These are phyloP conservation scores for Puccinia novopanici DNA, from an alignment of 1,284 basidiomycete species.

Conservation along the genomic window DNA sequence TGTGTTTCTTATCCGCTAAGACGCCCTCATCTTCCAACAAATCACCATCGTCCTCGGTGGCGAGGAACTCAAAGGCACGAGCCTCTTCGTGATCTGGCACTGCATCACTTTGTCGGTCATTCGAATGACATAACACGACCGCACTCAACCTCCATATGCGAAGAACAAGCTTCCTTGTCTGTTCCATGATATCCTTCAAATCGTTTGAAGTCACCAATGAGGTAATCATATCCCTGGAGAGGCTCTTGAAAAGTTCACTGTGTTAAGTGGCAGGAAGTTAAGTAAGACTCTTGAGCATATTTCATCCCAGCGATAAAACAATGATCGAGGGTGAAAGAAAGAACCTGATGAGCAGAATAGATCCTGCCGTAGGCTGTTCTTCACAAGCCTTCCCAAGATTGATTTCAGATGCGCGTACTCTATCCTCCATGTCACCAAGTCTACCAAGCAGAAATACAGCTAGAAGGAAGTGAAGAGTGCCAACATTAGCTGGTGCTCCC, in stretches of 20 bases:
- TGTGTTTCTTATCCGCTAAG: neutral
- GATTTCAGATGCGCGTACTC: slow-evolving; percentile 24
- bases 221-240: slow-evolving; percentile 34
- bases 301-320: neutral
- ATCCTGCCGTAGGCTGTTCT: slow-evolving; percentile 31
- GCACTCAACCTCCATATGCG: slow-evolving; percentile 36
- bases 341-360: slow-evolving; percentile 37
- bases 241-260: slow-evolving; percentile 35
- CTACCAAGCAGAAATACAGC: slow-evolving; percentile 40
- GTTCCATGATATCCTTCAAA: slow-evolving; percentile 25
- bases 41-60: slow-evolving; percentile 8
- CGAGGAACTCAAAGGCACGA: slow-evolving; percentile 24
- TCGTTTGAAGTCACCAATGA: slow-evolving; percentile 35
- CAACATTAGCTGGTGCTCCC: neutral
- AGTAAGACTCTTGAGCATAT: neutral
- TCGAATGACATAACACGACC: slow-evolving; percentile 33
- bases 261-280: neutral
- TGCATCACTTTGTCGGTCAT: slow-evolving; percentile 2
- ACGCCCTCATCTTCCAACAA: slow-evolving; percentile 14
- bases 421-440: slow-evolving; percentile 34
- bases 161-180: slow-evolving; percentile 8
- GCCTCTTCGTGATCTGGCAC: slow-evolving; percentile 47
- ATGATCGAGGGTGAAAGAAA: neutral
- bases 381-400: slow-evolving; percentile 36
- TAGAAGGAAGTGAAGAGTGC: neutral